Evolutionary conservation across 2,329 filamentous ascomycete species (phyloP).

Genomic region (Claviceps spartinae): DNA sequence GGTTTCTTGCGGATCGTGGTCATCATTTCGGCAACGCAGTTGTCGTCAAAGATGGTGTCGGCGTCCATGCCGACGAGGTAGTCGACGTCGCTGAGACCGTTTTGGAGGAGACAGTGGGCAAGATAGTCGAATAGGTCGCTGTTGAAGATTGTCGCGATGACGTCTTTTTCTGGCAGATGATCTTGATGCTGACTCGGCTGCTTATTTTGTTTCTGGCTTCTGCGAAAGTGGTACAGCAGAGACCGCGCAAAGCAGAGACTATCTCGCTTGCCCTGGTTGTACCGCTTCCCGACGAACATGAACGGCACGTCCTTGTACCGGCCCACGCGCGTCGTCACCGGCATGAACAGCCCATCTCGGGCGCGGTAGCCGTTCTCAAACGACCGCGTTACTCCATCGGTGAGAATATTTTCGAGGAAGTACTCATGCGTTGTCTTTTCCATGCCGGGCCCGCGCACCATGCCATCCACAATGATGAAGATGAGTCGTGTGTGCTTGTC

Average conservation of each 20-base stretch:
- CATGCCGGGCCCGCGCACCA: conserved; percentile 32
- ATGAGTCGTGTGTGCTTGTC: conserved; percentile 27
- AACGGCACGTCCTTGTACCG: conserved; percentile 32
- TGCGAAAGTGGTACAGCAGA: conserved; percentile 33
- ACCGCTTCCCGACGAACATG: conserved; percentile 33
- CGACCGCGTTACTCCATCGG: conserved; percentile 16
- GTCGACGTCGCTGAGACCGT: conserved; percentile 26
- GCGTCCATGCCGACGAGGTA: conserved; percentile 34
- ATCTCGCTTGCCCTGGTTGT: conserved; percentile 37
- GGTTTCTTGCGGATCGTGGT: conserved; percentile 28
- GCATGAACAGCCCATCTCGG: conserved; percentile 32
- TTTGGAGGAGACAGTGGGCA: conserved; percentile 23
- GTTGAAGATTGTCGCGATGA: conserved; percentile 28
- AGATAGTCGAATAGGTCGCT: conserved; percentile 29
- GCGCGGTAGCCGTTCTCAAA: conserved; percentile 32
- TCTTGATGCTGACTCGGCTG: not conserved
- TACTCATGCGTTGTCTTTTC: conserved; percentile 33
- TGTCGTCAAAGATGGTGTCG: conserved; percentile 31
- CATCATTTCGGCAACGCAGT: conserved; percentile 31
- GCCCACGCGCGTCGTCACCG: conserved; percentile 29
- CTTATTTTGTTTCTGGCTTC: conserved; percentile 20
- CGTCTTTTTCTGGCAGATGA: conserved; percentile 15
- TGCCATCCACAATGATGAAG: conserved; percentile 34
- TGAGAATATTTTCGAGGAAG: conserved; percentile 32
- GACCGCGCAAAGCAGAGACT: conserved; percentile 35